Evolutionary conservation across 1,139 yeast genomes (phyloP).

Genomic region (Meyerozyma athensensis): DNA sequence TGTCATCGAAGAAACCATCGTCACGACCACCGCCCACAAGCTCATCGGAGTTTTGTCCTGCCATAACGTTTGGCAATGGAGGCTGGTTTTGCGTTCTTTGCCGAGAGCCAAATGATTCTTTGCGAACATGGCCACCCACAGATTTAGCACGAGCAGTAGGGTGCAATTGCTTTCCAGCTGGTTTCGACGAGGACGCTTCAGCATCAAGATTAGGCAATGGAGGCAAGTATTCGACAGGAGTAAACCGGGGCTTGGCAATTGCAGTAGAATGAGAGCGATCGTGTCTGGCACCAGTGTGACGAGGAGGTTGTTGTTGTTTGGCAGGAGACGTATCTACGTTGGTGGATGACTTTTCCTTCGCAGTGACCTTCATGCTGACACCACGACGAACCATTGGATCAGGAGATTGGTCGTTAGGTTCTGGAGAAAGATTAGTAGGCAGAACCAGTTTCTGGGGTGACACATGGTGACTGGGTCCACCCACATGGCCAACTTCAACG

Average conservation of each 20-base stretch:
- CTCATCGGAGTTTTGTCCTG: conserved; percentile 42
- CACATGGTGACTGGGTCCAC: conserved; percentile 5
- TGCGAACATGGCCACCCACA: conserved; percentile 70
- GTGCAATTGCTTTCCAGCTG: conserved; percentile 35
- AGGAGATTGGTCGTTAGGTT: conserved; percentile 15
- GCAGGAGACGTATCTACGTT: conserved; percentile 19
- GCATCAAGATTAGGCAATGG: conserved; percentile 44
- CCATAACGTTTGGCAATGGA: conserved; percentile 47
- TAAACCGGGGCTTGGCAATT: conserved; percentile 31
- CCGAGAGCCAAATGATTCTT: conserved; percentile 41
- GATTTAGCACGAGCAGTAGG: conserved; percentile 90
- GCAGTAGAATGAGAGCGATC: conserved; percentile 15
- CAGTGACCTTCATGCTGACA: conserved; percentile 57
- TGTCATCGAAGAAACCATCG: conserved; percentile 65
- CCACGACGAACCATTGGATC: conserved; percentile 58
- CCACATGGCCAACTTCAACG: conserved; percentile 7
- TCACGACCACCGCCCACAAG: conserved; percentile 26
- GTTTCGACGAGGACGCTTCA: conserved; percentile 5
- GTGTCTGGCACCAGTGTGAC: conserved; percentile 8
- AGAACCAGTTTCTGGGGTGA: conserved; percentile 1
- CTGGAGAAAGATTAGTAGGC: conserved; percentile 13
- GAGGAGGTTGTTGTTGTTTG: conserved; percentile 17
- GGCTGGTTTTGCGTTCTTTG: conserved; percentile 38
- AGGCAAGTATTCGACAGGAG: conserved; percentile 45
- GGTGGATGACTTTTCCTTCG: conserved; percentile 46